Percentiles rank a stretch among this genome's conserved stretches.
Conservation (phyloP, 2,329 filamentous ascomycete species). For the Colletotrichum sp. region DNA sequence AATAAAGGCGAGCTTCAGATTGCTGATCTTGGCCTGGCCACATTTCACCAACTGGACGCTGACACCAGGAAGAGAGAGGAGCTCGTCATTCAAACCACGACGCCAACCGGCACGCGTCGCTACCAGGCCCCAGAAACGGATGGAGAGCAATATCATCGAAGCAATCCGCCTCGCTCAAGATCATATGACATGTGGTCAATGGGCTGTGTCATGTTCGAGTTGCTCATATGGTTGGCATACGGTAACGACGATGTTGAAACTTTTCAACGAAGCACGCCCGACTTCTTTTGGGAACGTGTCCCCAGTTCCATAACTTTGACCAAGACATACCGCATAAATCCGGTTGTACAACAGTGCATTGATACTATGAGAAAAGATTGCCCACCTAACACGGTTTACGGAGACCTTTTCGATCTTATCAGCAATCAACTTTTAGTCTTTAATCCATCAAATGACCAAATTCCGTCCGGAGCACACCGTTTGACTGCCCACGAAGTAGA, state of each 20-base stretch:
- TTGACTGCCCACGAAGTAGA: not conserved
- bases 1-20: not conserved
- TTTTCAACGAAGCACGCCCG: not conserved
- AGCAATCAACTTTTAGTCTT: not conserved
- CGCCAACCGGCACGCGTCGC: not conserved
- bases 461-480: not conserved
- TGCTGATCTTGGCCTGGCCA: not conserved
- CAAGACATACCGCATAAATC: not conserved
- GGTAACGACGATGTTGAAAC: not conserved
- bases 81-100: not conserved
- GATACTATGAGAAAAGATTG: not conserved
- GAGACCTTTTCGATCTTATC: not conserved
- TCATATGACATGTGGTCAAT: not conserved
- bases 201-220: not conserved
- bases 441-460: not conserved
- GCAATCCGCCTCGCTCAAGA: not conserved
- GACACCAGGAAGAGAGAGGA: not conserved
- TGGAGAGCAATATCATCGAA: not conserved
- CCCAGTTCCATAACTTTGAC: not conserved
- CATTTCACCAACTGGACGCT: not conserved
- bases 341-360: not conserved
- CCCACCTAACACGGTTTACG: not conserved
- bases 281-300: not conserved
- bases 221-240: not conserved
- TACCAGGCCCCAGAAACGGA: not conserved